Evolutionary conservation across 75 land plant genomes (phyloP), one percentile per base, ranked within the genome.

Genomic region (Pinus tabuliformis): DNA sequence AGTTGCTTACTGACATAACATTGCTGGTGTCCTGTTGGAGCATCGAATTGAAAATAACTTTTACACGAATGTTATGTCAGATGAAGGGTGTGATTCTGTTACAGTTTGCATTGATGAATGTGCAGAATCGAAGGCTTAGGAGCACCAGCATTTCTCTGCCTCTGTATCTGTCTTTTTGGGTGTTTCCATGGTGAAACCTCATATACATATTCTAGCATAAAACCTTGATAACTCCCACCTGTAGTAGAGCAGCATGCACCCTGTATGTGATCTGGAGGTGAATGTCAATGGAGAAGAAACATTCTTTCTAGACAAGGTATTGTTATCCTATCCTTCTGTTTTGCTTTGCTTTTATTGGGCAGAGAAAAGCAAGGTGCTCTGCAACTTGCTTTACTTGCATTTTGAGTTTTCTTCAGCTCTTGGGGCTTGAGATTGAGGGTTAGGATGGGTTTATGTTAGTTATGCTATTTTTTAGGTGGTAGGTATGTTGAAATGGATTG

Each of bases 251-350:
- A 76, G 30, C 26, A 77, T 77, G 78, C 54, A 63, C 45, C 57
- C 28, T 11, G 56, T n/a, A 58, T 83, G 81, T 80, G 86, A 87
- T 84, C 79, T 91, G 76, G 87, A 91, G 78, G 91, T 89, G 22
- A 84, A 88, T 54, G 88, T 91, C 59, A 88, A 91, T 78, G 93
- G 88, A 8, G 89, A 91, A 77, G 81, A 77, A 73, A 73, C 33
- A 57, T 91, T 91, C 86, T 30, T 80, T 30, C 81, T 91, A 17
- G 60, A 83, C 54, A 88, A 89, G 91, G 93, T 89, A 78, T 73
- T 9, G 3, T n/a, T 20, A 68, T n/a, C 72, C 36, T 39, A 49
- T 49, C 12, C 54, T 49, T 49, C 1, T 49, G 54, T 49, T 49
- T 49, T 49, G 12, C 54, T 49, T 49, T 49, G 12, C 12, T 8